Base-by-base conservation (phyloP, 345 rosid genomes). In the Sisymbrium irio region DNA sequence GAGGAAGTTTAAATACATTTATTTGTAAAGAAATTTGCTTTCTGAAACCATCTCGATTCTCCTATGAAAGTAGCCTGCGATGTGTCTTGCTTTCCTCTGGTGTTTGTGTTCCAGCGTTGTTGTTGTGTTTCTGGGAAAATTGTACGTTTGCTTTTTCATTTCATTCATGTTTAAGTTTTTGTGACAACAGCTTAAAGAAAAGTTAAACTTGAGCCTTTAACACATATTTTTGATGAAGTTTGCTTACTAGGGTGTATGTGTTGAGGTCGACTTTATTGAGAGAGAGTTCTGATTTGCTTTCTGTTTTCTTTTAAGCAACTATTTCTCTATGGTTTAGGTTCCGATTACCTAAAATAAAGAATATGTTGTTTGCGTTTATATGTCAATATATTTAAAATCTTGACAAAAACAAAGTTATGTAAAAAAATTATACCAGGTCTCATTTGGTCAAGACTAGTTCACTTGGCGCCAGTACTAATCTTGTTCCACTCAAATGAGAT, bases 21-120 rank as follows among this genome's bases (percentile, higher is more conserved):
- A 70, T 77, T 71, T 77, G 80, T 71, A 77, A 71, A 77, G 76
- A 71, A 63, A 55, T 71, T 47, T 64, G 56, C 66, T 65, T 60
- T 65, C 47, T 67, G 45, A 66, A 60, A 41, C 69, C 10, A 45
- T 46, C 25, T 74, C 7, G 56, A 39, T 9, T 37, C 27, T 47
- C 39, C 15, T 69, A 9, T 55, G 51, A 54, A 22, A 35, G 53
- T 50, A 27, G n/a, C 4, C 49, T 73, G 71, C 7, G 3, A 28
- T 72, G 15, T 36, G 36, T 59, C 28, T 47, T 75, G 49, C 47
- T 60, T 49, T 39, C 22, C 55, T 51, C 17, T 59, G 4, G 40
- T 50, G 57, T 32, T 20, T 47, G 45, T 47, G 35, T 57, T 65
- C 4, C 44, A 42, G 10, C 30, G 17, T 61, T 22, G 41, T 11